A percentile compares a stretch with the other conserved stretches of the same genome.
These are phyloP conservation scores for Mycena rosella DNA, from an alignment of 768 basidiomycete species.

Conservation along the genomic window DNA sequence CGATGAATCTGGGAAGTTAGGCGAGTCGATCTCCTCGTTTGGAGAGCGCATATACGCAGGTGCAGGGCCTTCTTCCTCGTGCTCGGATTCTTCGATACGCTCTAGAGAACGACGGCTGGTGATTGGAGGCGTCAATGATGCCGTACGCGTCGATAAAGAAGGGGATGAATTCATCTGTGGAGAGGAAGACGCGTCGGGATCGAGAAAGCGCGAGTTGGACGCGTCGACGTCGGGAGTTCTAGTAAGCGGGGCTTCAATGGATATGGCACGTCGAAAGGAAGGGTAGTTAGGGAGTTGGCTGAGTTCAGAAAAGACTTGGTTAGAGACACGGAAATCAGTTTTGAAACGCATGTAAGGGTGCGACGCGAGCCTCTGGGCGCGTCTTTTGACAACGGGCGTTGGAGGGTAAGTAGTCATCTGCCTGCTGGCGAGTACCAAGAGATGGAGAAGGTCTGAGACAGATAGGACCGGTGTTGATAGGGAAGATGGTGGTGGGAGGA, in stretches of 20 bases:
- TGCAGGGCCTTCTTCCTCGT: background rate
- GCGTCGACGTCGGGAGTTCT: background rate
- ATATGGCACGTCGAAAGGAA: constrained; percentile 6
- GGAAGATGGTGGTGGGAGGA: constrained; percentile 7
- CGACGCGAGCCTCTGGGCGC: constrained; percentile 2
- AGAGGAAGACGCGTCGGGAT: background rate
- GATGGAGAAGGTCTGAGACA: background rate
- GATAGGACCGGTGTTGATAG: constrained; percentile 21
- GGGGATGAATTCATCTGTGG: background rate
- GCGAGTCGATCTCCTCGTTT: background rate
- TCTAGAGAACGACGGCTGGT: background rate
- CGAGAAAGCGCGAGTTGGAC: background rate
- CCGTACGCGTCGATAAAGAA: too few species aligned
- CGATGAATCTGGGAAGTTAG: background rate
- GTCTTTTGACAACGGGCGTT: constrained; percentile 23
- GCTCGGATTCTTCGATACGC: constrained; percentile 13
- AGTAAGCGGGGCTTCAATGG: background rate
- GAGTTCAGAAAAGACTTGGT: background rate
- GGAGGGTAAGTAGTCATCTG: constrained; percentile 16
- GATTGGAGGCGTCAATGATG: background rate
- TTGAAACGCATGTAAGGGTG: constrained; percentile 27
- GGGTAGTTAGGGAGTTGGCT: background rate
- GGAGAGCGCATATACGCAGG: background rate
- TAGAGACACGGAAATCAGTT: constrained; percentile 20
- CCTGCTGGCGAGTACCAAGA: background rate